A percentile compares a stretch with the other conserved stretches of the same genome.
Evolutionary conservation across 192 early-diverging fungal species (phyloP).

Genomic region (Borealophlyctis nickersoniae): DNA sequence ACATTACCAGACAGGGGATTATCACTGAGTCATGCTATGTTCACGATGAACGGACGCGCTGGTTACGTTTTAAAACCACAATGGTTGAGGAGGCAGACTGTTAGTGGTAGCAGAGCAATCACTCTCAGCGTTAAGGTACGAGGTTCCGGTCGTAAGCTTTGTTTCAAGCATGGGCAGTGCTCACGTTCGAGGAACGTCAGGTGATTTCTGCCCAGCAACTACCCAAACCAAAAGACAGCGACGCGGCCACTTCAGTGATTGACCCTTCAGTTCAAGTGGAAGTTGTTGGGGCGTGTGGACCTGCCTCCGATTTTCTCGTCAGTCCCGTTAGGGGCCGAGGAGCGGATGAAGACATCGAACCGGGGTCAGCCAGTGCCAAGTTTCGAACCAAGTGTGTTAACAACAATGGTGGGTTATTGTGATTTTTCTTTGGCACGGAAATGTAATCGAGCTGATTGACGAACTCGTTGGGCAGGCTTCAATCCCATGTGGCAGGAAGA

Average conservation of each 20-base stretch:
- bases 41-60: conserved; percentile 60
- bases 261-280: conserved; percentile 66
- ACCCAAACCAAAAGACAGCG: conserved; percentile 57
- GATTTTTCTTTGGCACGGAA: no score
- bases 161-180: not conserved
- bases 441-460: conserved; percentile 10
- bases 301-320: no score
- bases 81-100: conserved; percentile 35
- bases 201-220: conserved; percentile 71
- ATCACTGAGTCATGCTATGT: conserved; percentile 86
- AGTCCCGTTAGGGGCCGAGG: no score
- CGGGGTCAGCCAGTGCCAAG: conserved; percentile 31
- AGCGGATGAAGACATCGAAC: not conserved
- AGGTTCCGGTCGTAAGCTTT: not conserved
- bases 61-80: conserved; percentile 83
- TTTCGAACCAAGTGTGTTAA: conserved; percentile 50
- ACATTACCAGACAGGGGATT: conserved; percentile 57
- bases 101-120: not conserved
- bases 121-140: not conserved
- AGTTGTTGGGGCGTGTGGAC: conserved; percentile 27
- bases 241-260: conserved; percentile 40
- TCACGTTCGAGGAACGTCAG: conserved; percentile 31
- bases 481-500: conserved; percentile 52
- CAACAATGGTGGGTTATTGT: conserved; percentile 46
- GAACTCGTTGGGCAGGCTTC: conserved; percentile 34